Evolutionary conservation across 2,329 filamentous ascomycete species (phyloP).

Genomic region (Dothideomycetes sp.): DNA sequence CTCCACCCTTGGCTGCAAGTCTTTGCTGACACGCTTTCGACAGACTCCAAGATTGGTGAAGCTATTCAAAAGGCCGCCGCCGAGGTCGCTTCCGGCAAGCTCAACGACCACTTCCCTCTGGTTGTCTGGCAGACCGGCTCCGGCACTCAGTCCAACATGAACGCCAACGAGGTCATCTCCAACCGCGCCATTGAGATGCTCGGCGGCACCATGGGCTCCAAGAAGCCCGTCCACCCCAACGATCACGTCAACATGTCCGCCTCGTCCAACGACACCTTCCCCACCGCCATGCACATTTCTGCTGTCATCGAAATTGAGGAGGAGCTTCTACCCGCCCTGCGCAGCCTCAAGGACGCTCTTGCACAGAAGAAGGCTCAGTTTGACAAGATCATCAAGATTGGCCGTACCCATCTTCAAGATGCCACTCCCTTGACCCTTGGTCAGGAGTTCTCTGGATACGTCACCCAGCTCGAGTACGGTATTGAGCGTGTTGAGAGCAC

Average conservation of each 20-base stretch:
- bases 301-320: constrained; percentile 88
- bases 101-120: constrained; percentile 93
- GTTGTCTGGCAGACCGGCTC: constrained; percentile 99
- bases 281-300: constrained; percentile 98
- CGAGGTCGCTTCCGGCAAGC: constrained; percentile 88
- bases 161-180: constrained; percentile 98
- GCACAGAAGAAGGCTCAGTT: constrained; percentile 86
- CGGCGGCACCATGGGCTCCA: constrained; percentile 85
- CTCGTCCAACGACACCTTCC: constrained; percentile 98
- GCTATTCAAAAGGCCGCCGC: constrained; percentile 91
- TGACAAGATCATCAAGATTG: constrained; percentile 96
- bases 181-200: constrained; percentile 98
- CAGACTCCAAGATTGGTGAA: constrained; percentile 79
- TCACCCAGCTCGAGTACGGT: constrained; percentile 84
- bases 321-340: constrained; percentile 72
- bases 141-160: constrained; percentile 99
- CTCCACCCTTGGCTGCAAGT: neutral
- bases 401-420: constrained; percentile 93
- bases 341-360: constrained; percentile 71
- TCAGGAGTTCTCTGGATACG: constrained; percentile 97
- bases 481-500: constrained; percentile 77
- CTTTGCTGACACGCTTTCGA: constrained; percentile 9
- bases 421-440: constrained; percentile 90
- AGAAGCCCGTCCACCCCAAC: constrained; percentile 98
- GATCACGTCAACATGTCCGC: constrained; percentile 99